phyloP scores from a whole-genome alignment of 164 flowering plant species.

The Vitis rotundifolia region DNA sequence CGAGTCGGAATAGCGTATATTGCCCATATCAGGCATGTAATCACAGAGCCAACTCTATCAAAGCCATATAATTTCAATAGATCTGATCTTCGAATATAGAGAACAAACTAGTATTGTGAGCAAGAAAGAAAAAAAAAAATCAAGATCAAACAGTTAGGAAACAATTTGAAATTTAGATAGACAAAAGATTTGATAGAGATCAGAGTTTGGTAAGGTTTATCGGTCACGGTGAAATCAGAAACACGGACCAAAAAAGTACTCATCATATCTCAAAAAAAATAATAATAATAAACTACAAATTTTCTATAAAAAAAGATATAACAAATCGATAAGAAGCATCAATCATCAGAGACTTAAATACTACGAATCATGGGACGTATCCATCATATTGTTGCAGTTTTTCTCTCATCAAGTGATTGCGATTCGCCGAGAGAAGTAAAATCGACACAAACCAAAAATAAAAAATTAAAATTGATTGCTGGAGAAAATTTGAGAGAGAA shows the following conservation, averaged over 20 bases:
- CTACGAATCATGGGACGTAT: slow-evolving; percentile 25
- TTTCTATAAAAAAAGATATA: background rate
- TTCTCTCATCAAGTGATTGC: slow-evolving; percentile 35
- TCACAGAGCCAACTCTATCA: slow-evolving; percentile 24
- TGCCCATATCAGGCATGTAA: slow-evolving; percentile 26
- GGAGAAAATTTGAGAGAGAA: background rate
- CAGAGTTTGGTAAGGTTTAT: slow-evolving; percentile 22
- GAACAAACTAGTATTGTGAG: background rate
- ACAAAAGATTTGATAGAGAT: slow-evolving; percentile 11
- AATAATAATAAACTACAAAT: background rate
- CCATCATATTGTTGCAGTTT: slow-evolving; percentile 36
- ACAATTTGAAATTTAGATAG: background rate
- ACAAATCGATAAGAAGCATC: slow-evolving; percentile 8
- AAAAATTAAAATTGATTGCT: background rate
- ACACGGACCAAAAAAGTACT: slow-evolving; percentile 29
- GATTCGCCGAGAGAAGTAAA: background rate
- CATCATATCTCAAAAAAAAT: slow-evolving; percentile 26
- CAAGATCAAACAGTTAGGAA: background rate
- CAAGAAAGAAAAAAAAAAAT: background rate
- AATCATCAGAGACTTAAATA: slow-evolving; percentile 44
- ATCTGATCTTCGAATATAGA: no score
- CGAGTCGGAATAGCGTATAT: slow-evolving; percentile 42
- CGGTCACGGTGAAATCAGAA: slow-evolving; percentile 29
- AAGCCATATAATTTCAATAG: no score
- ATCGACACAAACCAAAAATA: background rate